phyloP scores from a whole-genome alignment of 1,284 basidiomycete genomes.

The Calocybe gambosa region DNA sequence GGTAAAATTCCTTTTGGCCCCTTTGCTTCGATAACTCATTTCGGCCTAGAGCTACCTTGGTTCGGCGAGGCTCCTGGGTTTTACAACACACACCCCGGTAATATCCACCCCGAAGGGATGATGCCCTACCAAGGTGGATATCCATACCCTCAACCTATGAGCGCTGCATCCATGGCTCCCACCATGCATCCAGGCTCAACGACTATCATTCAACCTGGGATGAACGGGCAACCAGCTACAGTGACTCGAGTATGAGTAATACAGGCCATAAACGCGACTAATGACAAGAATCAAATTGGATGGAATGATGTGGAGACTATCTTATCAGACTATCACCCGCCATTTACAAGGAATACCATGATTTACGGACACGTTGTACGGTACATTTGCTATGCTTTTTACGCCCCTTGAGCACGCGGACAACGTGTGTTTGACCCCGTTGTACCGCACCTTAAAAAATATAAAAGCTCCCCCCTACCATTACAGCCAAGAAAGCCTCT shows the following conservation, averaged over 20 bases:
- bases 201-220: conserved; percentile 63
- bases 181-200: conserved; percentile 54
- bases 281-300: neutral
- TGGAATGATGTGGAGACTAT: neutral
- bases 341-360: neutral
- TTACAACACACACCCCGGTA: conserved; percentile 29
- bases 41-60: conserved; percentile 38
- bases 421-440: conserved; percentile 19
- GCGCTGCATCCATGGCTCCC: conserved; percentile 27
- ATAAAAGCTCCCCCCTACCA: neutral
- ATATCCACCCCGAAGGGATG: conserved; percentile 12
- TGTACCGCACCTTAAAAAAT: conserved; percentile 12
- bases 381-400: conserved; percentile 9
- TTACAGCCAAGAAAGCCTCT: neutral
- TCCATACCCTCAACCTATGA: conserved; percentile 18
- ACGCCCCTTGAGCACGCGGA: conserved; percentile 15
- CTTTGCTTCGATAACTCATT: neutral
- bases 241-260: conserved; percentile 50
- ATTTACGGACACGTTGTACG: conserved; percentile 12
- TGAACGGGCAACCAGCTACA: conserved; percentile 53
- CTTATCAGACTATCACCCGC: neutral
- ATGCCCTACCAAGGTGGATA: conserved; percentile 23
- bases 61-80: conserved; percentile 45
- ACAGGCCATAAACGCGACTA: neutral
- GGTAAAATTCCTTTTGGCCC: conserved; percentile 23